phyloP scores from a whole-genome alignment of 140 eudicot genomes.

The Eryngium alpinum region DNA sequence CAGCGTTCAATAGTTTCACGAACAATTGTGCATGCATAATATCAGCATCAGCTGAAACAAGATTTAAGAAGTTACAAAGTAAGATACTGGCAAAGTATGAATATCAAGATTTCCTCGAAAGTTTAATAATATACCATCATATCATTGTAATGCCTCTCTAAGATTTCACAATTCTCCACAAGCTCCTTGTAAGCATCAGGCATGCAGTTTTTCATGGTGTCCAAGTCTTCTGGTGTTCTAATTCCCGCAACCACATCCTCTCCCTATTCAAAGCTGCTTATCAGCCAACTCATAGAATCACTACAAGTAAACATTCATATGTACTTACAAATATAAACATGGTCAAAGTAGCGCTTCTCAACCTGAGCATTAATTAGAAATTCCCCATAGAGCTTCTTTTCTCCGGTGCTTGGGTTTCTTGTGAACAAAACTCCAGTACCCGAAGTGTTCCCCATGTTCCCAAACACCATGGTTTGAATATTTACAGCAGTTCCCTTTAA shows the following conservation, averaged over 20 bases:
- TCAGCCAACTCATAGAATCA: conserved; percentile 23
- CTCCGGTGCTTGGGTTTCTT: conserved; percentile 97
- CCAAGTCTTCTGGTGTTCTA: conserved; percentile 86
- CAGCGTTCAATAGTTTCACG: conserved; percentile 4
- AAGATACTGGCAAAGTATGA: neutral
- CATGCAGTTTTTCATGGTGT: conserved; percentile 75
- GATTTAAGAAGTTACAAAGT: neutral
- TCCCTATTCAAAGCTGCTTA: conserved; percentile 51
- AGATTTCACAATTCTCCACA: conserved; percentile 86
- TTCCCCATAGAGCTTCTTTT: conserved; percentile 93
- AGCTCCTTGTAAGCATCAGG: conserved; percentile 93
- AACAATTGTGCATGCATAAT: neutral
- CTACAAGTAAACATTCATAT: neutral
- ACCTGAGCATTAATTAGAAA: conserved; percentile 96
- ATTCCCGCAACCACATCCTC: conserved; percentile 99
- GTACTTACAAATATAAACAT: neutral
- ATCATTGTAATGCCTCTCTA: conserved; percentile 87
- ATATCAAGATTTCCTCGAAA: neutral
- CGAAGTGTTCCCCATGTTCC: conserved; percentile 98
- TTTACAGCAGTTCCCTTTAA: conserved; percentile 97
- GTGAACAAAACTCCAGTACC: conserved; percentile 98
- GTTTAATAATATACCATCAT: conserved; percentile 62
- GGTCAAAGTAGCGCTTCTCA: neutral
- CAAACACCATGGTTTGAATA: conserved; percentile 95
- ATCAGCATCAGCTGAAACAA: neutral